Conservation (phyloP, 805 yeast genomes). For the Cyberlindnera nakhonratchasimensis region DNA sequence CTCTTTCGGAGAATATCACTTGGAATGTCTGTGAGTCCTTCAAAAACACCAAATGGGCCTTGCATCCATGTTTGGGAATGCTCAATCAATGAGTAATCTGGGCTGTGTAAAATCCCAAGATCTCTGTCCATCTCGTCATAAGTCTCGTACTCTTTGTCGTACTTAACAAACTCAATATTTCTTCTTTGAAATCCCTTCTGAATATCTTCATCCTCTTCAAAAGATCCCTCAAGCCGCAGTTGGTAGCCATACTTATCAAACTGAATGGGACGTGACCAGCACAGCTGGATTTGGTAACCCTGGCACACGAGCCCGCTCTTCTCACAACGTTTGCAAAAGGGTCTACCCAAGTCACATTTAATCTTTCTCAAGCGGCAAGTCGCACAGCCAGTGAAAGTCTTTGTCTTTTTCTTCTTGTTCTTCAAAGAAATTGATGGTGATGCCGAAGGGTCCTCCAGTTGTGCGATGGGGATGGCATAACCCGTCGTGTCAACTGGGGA, state of each 20-base stretch:
- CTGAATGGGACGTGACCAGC: conserved; percentile 62
- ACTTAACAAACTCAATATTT: conserved; percentile 68
- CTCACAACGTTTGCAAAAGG: conserved; percentile 67
- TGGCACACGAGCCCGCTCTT: conserved; percentile 68
- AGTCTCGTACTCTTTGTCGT: conserved; percentile 62
- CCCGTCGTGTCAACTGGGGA: not conserved
- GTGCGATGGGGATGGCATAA: not conserved
- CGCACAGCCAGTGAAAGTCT: conserved; percentile 86
- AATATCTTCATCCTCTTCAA: conserved; percentile 25
- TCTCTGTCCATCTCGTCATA: conserved; percentile 83
- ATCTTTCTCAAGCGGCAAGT: conserved; percentile 80
- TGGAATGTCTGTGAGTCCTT: conserved; percentile 34
- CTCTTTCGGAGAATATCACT: conserved; percentile 24
- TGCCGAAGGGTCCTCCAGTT: not conserved
- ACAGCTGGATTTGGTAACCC: conserved; percentile 76
- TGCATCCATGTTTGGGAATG: conserved; percentile 47
- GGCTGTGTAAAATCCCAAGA: conserved; percentile 50
- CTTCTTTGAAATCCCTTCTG: conserved; percentile 66
- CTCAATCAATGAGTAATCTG: conserved; percentile 39
- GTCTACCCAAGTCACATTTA: conserved; percentile 72
- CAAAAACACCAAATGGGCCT: conserved; percentile 86
- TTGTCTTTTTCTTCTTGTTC: conserved; percentile 41
- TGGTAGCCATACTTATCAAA: conserved; percentile 47
- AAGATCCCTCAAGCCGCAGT: conserved; percentile 21
- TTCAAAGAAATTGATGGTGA: not conserved